Conservation (phyloP, 192 early-diverging fungal species). For the Irineochytrium annulatum region DNA sequence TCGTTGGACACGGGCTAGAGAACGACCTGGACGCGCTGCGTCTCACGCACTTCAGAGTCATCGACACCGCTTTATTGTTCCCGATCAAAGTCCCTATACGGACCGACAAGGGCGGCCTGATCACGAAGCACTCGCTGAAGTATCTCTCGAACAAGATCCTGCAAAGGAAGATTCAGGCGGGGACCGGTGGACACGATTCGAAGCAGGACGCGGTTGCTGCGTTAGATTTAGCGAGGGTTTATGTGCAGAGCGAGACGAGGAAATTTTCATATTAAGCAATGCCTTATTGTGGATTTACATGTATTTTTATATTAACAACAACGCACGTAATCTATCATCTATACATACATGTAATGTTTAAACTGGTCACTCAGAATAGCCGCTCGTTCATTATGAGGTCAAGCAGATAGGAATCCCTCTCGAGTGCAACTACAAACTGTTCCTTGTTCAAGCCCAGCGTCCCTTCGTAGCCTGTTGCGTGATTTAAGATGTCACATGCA, state of each 20-base stretch:
- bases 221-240: constrained; percentile 60
- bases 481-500: too few relatives aligned
- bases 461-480: too few relatives aligned
- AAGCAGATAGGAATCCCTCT: too few relatives aligned
- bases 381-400: too few relatives aligned
- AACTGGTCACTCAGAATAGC: too few relatives aligned
- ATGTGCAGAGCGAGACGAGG: constrained; percentile 30
- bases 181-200: constrained; percentile 59
- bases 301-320: too few relatives aligned
- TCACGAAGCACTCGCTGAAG: constrained; percentile 49
- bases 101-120: constrained; percentile 40
- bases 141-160: constrained; percentile 49
- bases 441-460: too few relatives aligned
- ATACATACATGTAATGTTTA: too few relatives aligned
- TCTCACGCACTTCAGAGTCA: constrained; percentile 52
- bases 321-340: too few relatives aligned
- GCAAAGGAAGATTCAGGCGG: constrained; percentile 53
- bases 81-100: constrained; percentile 14
- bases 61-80: constrained; percentile 63
- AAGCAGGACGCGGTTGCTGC: constrained; percentile 64
- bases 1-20: constrained; percentile 65
- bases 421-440: too few relatives aligned
- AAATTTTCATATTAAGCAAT: neutral
- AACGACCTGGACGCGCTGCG: constrained; percentile 65
- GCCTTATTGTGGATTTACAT: neutral